A percentile compares a stretch with the other conserved stretches of the same genome.
These are phyloP conservation scores for Kwoniella pini DNA, from an alignment of 768 basidiomycete species.

Conservation along the genomic window DNA sequence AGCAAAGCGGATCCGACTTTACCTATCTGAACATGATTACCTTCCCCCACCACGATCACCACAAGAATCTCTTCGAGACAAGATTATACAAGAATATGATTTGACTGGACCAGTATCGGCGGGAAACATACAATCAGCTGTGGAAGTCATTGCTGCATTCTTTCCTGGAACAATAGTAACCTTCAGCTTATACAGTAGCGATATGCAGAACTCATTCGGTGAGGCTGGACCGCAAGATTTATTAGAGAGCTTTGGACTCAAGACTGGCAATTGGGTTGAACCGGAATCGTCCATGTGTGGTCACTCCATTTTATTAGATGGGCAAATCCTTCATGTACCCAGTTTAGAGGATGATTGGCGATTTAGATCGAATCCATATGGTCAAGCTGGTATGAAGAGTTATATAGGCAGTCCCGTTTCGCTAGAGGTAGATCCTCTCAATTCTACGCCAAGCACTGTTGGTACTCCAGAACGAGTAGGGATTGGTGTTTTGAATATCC, in stretches of 20 bases:
- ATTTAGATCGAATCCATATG: slow-evolving; percentile 21
- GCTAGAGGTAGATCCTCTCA: slow-evolving; percentile 20
- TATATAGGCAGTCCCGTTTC: slow-evolving; percentile 30
- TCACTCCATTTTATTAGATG: slow-evolving; percentile 16
- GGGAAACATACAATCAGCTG: slow-evolving; percentile 33
- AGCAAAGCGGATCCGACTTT: slow-evolving; percentile 1
- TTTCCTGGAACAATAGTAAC: slow-evolving; percentile 24
- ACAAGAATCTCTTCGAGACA: slow-evolving; percentile 22
- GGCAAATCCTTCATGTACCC: slow-evolving; percentile 2
- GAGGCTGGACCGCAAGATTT: slow-evolving; percentile 9
- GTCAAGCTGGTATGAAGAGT: slow-evolving; percentile 18
- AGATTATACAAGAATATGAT: slow-evolving; percentile 35
- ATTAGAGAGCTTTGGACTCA: neutral
- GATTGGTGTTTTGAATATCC: slow-evolving; percentile 18
- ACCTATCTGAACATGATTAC: slow-evolving; percentile 12
- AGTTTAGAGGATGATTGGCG: slow-evolving; percentile 18
- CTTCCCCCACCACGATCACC: slow-evolving; percentile 39
- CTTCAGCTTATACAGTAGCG: slow-evolving; percentile 20
- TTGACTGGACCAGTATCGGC: slow-evolving; percentile 25
- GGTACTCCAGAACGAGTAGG: slow-evolving; percentile 1
- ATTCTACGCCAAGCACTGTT: neutral
- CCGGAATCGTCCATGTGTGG: slow-evolving; percentile 22
- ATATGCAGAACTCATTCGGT: slow-evolving; percentile 8
- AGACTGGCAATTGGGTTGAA: neutral
- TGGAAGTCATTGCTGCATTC: slow-evolving; percentile 29